Conservation (phyloP, 768 basidiomycete genomes). For the Fibroporia radiculosa region DNA sequence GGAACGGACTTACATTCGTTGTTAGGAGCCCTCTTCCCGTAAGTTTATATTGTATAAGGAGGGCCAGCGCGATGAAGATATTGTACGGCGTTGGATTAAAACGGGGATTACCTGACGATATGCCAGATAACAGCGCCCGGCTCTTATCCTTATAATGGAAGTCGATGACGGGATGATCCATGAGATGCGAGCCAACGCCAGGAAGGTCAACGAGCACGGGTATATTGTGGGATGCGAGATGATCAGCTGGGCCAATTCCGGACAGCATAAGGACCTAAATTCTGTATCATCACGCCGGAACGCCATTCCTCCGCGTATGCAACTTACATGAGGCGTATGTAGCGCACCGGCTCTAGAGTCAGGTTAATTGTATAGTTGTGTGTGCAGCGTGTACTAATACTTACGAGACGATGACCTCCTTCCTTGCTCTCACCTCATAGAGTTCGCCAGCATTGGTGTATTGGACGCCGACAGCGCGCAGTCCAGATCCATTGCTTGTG, state of each 20-base stretch:
- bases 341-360: conserved; percentile 47
- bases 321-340: conserved; percentile 48
- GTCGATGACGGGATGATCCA: conserved; percentile 58
- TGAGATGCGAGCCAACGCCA: conserved; percentile 66
- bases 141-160: conserved; percentile 45
- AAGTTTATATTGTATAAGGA: conserved; percentile 33
- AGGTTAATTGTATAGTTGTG: not conserved
- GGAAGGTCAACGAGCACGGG: conserved; percentile 55
- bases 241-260: conserved; percentile 62
- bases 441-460: conserved; percentile 36
- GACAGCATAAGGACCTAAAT: conserved; percentile 62
- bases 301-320: not conserved
- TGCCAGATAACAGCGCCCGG: conserved; percentile 22
- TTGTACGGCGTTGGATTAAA: not conserved
- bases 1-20: conserved; percentile 37
- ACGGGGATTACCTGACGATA: not conserved
- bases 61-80: conserved; percentile 5
- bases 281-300: no score
- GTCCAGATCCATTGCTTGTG: conserved; percentile 20
- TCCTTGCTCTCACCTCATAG: conserved; percentile 41
- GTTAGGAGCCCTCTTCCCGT: conserved; percentile 42
- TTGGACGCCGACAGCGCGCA: conserved; percentile 55
- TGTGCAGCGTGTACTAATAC: conserved; percentile 15
- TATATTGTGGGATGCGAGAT: conserved; percentile 47
- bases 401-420: conserved; percentile 58